Conservation (phyloP, 805 yeast genomes). For the Cyberlindnera suaveolens region DNA sequence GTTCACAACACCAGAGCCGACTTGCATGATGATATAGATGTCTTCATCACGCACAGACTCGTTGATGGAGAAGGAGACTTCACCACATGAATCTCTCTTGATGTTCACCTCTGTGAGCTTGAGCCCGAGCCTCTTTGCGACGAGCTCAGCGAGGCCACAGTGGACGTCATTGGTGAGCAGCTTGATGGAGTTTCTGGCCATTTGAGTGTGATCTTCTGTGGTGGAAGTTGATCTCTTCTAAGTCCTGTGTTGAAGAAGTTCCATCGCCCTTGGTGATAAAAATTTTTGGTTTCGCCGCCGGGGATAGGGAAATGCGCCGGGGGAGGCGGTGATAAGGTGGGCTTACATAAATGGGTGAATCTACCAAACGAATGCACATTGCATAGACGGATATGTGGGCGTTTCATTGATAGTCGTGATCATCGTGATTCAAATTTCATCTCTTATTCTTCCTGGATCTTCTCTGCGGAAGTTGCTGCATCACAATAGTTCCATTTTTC, state of each 20-base stretch:
- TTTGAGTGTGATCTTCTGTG: not conserved
- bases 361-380: not conserved
- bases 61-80: constrained; percentile 69
- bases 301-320: not conserved
- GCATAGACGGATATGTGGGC: not conserved
- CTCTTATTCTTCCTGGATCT: not conserved
- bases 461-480: constrained; percentile 20
- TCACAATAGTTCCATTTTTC: constrained; percentile 59
- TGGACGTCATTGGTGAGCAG: constrained; percentile 64
- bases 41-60: constrained; percentile 86
- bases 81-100: constrained; percentile 64
- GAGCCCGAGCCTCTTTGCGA: constrained; percentile 54
- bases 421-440: not conserved
- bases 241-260: no score
- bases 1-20: constrained; percentile 72
- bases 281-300: not conserved
- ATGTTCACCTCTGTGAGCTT: constrained; percentile 56
- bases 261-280: not conserved
- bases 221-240: no score
- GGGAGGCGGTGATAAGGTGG: not conserved
- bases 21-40: constrained; percentile 71
- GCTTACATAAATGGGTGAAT: not conserved
- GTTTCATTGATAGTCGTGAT: not conserved
- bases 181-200: constrained; percentile 51
- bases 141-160: constrained; percentile 63